Conservation (phyloP, 768 basidiomycete species). For the Tricholoma flavovirens region DNA sequence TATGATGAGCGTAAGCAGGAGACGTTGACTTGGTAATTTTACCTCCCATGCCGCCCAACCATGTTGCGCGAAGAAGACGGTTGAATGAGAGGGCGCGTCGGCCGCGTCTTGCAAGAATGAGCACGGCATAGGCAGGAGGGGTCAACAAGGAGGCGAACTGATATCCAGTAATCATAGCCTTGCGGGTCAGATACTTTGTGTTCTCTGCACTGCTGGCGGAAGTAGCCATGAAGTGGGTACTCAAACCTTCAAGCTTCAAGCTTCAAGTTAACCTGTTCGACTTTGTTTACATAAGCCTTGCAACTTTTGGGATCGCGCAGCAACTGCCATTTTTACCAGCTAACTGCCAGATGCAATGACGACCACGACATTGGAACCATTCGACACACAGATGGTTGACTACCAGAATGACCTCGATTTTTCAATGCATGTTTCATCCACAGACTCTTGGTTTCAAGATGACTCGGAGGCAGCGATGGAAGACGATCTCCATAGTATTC, state of each 20-base stretch:
- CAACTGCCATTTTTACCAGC: neutral
- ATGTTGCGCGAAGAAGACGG: conserved; percentile 62
- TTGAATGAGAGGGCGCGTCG: conserved; percentile 52
- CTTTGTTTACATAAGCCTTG: conserved; percentile 16
- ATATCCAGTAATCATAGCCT: conserved; percentile 62
- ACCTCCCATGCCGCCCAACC: conserved; percentile 65
- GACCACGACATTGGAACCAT: conserved; percentile 43
- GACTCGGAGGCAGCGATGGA: conserved; percentile 62
- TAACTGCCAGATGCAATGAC: conserved; percentile 23
- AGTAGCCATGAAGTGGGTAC: neutral
- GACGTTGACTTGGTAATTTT: conserved; percentile 2
- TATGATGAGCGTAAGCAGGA: neutral
- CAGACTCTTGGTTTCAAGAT: conserved; percentile 47
- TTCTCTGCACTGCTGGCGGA: conserved; percentile 45
- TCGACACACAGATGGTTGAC: conserved; percentile 63
- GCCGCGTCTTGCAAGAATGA: conserved; percentile 50
- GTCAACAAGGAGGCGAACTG: conserved; percentile 57
- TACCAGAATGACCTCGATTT: conserved; percentile 53
- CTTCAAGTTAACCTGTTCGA: too few species aligned
- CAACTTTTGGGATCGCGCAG: neutral
- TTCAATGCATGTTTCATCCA: conserved; percentile 46
- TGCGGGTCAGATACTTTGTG: conserved; percentile 60
- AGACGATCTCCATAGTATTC: conserved; percentile 39
- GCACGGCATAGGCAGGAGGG: conserved; percentile 55
- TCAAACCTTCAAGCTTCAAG: too few species aligned